These are phyloP conservation scores for Suhomyces sp. DNA, from an alignment of 805 yeast genomes.

Conservation along the genomic window DNA sequence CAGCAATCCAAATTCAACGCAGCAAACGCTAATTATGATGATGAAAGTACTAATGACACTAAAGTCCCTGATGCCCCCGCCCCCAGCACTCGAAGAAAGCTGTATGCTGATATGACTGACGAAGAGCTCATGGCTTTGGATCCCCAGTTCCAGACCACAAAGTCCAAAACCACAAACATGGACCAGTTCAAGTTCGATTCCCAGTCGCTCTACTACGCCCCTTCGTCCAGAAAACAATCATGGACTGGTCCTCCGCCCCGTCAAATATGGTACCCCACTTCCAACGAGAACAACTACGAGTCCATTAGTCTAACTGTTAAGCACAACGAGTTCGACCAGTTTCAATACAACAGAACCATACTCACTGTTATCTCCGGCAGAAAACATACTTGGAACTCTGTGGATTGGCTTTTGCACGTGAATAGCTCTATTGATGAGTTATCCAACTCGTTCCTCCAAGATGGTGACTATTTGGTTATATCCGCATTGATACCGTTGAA, in stretches of 20 bases:
- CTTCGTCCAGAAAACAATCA: slow-evolving; percentile 6
- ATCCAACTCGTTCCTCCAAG: slow-evolving; percentile 21
- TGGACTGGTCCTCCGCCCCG: slow-evolving; percentile 7
- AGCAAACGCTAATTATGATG: slow-evolving; percentile 13
- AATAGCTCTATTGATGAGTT: slow-evolving; percentile 5
- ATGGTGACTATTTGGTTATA: slow-evolving; percentile 40
- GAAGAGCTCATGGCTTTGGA: slow-evolving; percentile 55
- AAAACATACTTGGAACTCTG: slow-evolving; percentile 42
- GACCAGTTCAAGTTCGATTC: slow-evolving; percentile 45
- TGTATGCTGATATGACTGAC: slow-evolving; percentile 50
- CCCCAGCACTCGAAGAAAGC: slow-evolving; percentile 33
- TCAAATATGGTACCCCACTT: slow-evolving; percentile 22
- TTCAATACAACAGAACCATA: slow-evolving; percentile 26
- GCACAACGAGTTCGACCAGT: slow-evolving; percentile 32
- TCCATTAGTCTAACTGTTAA: slow-evolving; percentile 41
- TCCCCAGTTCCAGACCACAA: slow-evolving; percentile 43
- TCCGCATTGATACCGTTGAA: slow-evolving; percentile 32
- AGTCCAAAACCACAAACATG: slow-evolving; percentile 37
- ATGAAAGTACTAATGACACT: slow-evolving; percentile 8
- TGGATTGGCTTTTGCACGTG: slow-evolving; percentile 35
- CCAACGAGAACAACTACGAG: slow-evolving; percentile 37
- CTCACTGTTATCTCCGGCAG: slow-evolving; percentile 39
- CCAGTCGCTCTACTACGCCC: slow-evolving; percentile 24
- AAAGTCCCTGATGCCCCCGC: slow-evolving; percentile 2
- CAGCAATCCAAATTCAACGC: slow-evolving; percentile 22